Percentiles rank a stretch among this genome's conserved stretches.
phyloP scores from a whole-genome alignment of 345 rosid species.

The Anastatica hierochuntica region DNA sequence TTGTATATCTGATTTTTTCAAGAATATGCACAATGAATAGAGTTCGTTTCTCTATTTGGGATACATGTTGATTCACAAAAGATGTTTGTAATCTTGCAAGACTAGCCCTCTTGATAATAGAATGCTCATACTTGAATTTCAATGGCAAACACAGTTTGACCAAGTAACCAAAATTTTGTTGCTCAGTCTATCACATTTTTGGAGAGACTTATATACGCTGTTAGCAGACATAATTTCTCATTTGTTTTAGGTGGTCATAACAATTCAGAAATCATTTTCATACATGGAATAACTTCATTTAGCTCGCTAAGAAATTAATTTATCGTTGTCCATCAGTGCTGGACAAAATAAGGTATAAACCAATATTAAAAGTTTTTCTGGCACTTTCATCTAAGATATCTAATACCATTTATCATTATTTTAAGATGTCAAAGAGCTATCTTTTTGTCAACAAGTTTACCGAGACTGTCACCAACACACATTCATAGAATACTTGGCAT shows the following conservation, averaged over 20 bases:
- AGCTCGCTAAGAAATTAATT: conserved; percentile 37
- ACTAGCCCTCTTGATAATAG: conserved; percentile 28
- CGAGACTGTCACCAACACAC: conserved; percentile 59
- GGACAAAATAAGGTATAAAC: conserved; percentile 53
- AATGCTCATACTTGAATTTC: conserved; percentile 26
- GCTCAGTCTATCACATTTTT: not conserved
- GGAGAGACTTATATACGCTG: not conserved
- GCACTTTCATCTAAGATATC: not conserved
- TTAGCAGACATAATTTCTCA: conserved; percentile 15
- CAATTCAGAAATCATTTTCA: conserved; percentile 58
- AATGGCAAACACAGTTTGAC: conserved; percentile 26
- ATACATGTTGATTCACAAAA: not conserved
- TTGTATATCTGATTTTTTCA: conserved; percentile 2
- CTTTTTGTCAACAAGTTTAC: conserved; percentile 61
- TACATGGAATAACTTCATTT: conserved; percentile 62
- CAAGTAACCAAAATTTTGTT: conserved; percentile 21
- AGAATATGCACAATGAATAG: not conserved
- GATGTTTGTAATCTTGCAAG: conserved; percentile 9
- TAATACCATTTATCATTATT: conserved; percentile 4
- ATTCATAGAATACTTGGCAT: conserved; percentile 79
- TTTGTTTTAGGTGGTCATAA: conserved; percentile 39
- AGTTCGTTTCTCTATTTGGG: not conserved
- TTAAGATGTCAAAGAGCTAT: conserved; percentile 62
- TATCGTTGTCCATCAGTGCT: conserved; percentile 36
- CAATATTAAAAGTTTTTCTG: not conserved